phyloP scores from a whole-genome alignment of 1,139 yeast species.

The Pichia sp. region DNA sequence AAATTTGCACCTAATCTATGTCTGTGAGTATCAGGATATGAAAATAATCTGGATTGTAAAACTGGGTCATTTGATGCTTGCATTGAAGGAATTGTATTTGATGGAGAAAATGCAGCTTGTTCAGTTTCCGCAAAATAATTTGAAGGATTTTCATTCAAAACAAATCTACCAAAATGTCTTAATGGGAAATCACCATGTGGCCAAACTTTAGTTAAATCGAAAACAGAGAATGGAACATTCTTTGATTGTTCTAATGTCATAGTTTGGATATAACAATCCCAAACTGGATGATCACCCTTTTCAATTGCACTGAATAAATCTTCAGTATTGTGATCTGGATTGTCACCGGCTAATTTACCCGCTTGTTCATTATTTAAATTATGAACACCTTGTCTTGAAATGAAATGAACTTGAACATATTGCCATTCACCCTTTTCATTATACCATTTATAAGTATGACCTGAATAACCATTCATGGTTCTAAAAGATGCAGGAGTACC shows the following conservation, averaged over 20 bases:
- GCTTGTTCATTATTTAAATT: constrained; percentile 54
- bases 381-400: constrained; percentile 58
- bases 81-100: constrained; percentile 79
- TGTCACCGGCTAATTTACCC: constrained; percentile 45
- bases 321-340: constrained; percentile 58
- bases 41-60: constrained; percentile 74
- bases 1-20: constrained; percentile 66
- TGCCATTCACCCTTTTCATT: constrained; percentile 57
- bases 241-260: constrained; percentile 71
- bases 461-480: constrained; percentile 69
- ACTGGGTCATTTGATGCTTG: constrained; percentile 86
- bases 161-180: constrained; percentile 65
- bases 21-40: constrained; percentile 79
- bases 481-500: constrained; percentile 66
- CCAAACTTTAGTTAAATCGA: constrained; percentile 76
- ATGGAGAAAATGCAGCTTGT: constrained; percentile 78
- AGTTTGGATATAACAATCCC: constrained; percentile 63
- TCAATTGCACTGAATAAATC: constrained; percentile 55
- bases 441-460: constrained; percentile 68
- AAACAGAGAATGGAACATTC: constrained; percentile 48
- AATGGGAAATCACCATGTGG: constrained; percentile 72
- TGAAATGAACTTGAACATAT: constrained; percentile 63
- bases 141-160: constrained; percentile 64
- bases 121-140: constrained; percentile 79
- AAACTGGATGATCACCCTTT: constrained; percentile 54